A percentile compares a stretch with the other conserved stretches of the same genome.
These are phyloP conservation scores for Tuber calosporum DNA, from an alignment of 495 filamentous ascomycete genomes.

Conservation along the genomic window DNA sequence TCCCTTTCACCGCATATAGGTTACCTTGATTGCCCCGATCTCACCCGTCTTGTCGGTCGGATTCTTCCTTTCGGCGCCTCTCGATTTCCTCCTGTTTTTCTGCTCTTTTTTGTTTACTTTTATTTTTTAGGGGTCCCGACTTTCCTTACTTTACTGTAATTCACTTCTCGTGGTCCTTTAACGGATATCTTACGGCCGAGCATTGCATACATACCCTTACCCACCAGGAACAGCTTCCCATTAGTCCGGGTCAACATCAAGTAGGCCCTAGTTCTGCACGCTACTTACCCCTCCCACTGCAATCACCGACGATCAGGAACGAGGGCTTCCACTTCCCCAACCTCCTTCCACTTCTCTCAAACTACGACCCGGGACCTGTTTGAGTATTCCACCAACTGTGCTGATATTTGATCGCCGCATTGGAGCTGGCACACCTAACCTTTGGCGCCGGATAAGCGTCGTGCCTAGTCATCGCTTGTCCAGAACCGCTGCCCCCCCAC, in stretches of 20 bases:
- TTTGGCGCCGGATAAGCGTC: slow-evolving; percentile 4
- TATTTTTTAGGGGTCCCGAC: not conserved
- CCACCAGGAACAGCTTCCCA: slow-evolving; percentile 1
- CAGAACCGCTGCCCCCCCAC: not conserved
- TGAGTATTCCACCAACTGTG: not conserved
- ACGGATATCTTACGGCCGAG: not conserved
- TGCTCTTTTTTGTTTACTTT: no score
- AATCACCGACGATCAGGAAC: slow-evolving; percentile 40
- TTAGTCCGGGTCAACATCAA: not conserved
- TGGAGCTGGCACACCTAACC: slow-evolving; percentile 2
- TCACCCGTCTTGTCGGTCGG: not conserved
- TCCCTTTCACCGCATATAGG: slow-evolving; percentile 1
- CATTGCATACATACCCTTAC: slow-evolving; percentile 2
- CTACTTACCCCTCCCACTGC: slow-evolving; percentile 38
- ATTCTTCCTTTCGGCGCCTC: not conserved
- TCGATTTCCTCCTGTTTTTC: not conserved
- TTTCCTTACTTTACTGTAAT: not conserved
- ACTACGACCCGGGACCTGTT: not conserved
- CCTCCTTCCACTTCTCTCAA: not conserved
- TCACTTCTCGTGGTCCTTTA: not conserved
- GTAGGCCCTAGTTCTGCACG: slow-evolving; percentile 26
- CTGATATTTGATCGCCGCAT: not conserved
- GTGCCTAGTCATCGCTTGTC: not conserved
- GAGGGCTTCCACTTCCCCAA: slow-evolving; percentile 1
- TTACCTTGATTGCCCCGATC: not conserved